Conservation (phyloP, 805 yeast genomes). For the Wickerhamiella kazuoi region DNA sequence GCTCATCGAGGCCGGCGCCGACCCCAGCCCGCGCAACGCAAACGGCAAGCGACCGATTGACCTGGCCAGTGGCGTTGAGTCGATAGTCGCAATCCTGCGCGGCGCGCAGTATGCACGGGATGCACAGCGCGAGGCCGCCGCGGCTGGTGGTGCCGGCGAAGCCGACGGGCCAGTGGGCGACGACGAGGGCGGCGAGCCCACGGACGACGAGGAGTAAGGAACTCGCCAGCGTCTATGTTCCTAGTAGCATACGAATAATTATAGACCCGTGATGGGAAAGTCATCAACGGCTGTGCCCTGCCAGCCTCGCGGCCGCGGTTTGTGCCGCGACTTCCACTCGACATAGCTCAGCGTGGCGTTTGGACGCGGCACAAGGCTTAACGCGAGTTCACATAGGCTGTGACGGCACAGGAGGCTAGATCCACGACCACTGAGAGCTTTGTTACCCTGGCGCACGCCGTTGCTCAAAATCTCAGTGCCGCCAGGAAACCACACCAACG, state of each 20-base stretch:
- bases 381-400: background rate
- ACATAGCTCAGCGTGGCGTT: too few relatives aligned
- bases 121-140: slow-evolving; percentile 12
- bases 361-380: background rate
- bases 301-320: slow-evolving; percentile 12
- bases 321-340: background rate
- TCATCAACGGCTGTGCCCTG: slow-evolving; percentile 10
- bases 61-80: slow-evolving; percentile 37
- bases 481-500: slow-evolving; percentile 9
- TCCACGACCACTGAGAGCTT: slow-evolving; percentile 1
- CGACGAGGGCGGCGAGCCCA: slow-evolving; percentile 9
- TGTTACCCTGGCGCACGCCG: slow-evolving; percentile 14
- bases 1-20: slow-evolving; percentile 81
- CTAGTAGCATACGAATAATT: background rate
- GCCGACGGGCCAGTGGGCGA: slow-evolving; percentile 3
- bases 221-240: background rate
- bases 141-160: slow-evolving; percentile 5
- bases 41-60: slow-evolving; percentile 61
- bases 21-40: slow-evolving; percentile 39
- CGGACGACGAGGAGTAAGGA: slow-evolving; percentile 1
- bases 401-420: slow-evolving; percentile 9
- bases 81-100: slow-evolving; percentile 45
- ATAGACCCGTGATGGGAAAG: slow-evolving; percentile 3
- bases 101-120: slow-evolving; percentile 46
- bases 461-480: slow-evolving; percentile 12